phyloP scores from a whole-genome alignment of 768 basidiomycete genomes.

The Tremella yokohamensis region DNA sequence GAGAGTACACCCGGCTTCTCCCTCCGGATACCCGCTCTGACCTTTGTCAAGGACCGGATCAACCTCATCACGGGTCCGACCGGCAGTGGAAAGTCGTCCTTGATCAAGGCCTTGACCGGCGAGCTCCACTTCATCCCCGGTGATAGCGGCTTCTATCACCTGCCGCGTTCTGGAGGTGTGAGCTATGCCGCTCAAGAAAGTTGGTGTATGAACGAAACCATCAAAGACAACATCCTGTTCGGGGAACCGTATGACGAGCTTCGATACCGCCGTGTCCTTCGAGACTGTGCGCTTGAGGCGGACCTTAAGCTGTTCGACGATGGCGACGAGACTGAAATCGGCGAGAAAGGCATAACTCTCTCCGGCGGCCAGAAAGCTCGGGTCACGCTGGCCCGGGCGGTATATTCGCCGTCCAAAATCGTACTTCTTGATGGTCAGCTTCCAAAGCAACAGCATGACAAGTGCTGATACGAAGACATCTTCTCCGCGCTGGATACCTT shows the following conservation, averaged over 20 bases:
- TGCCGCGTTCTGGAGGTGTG: constrained; percentile 67
- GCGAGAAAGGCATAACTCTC: constrained; percentile 63
- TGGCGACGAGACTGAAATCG: constrained; percentile 67
- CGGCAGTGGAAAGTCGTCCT: constrained; percentile 50
- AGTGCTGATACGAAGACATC: constrained; percentile 55
- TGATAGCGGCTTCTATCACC: constrained; percentile 63
- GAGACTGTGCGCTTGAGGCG: constrained; percentile 52
- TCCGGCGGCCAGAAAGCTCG: constrained; percentile 63
- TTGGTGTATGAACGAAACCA: constrained; percentile 71
- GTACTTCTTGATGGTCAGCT: constrained; percentile 60
- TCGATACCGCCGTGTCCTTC: constrained; percentile 54
- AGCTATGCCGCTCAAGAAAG: constrained; percentile 80
- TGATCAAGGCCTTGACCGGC: constrained; percentile 50
- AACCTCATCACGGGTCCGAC: constrained; percentile 53
- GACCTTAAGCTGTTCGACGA: constrained; percentile 59
- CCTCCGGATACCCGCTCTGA: constrained; percentile 47
- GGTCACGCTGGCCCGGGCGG: constrained; percentile 60
- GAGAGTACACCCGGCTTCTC: constrained; percentile 53
- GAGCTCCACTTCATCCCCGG: constrained; percentile 52
- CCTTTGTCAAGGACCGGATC: constrained; percentile 50
- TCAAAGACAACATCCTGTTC: constrained; percentile 59
- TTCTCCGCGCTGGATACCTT: constrained; percentile 63
- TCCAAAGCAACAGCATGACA: not conserved
- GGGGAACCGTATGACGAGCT: constrained; percentile 54
- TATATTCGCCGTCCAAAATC: constrained; percentile 62